phyloP scores from a whole-genome alignment of 2,329 filamentous ascomycete species.

The Colletotrichum melonis region DNA sequence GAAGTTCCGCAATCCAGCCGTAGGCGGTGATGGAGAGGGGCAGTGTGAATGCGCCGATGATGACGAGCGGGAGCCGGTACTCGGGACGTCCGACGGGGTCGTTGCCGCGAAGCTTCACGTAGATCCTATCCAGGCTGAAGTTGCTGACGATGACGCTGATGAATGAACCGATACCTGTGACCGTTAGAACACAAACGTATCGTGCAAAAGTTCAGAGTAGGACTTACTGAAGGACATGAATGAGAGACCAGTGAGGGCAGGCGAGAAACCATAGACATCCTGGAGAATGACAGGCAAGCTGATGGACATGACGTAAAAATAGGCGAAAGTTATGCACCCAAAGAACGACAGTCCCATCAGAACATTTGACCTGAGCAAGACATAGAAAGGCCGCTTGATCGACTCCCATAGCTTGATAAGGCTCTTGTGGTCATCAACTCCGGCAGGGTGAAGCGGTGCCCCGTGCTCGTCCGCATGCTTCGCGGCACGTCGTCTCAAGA shows the following conservation, averaged over 20 bases:
- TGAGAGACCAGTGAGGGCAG: constrained; percentile 61
- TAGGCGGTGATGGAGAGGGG: constrained; percentile 59
- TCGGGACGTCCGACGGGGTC: constrained; percentile 61
- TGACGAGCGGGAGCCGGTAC: constrained; percentile 63
- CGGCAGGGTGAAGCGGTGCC: constrained; percentile 16
- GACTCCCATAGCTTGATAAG: constrained; percentile 51
- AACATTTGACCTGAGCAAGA: constrained; percentile 62
- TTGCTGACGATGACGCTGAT: constrained; percentile 63
- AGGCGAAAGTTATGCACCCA: constrained; percentile 60
- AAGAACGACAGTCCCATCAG: constrained; percentile 61
- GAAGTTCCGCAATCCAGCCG: constrained; percentile 61
- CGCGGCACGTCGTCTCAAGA: constrained; percentile 58
- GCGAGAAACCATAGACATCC: constrained; percentile 59
- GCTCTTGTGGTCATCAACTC: constrained; percentile 38
- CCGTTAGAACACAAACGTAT: constrained; percentile 25
- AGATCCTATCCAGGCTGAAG: constrained; percentile 62
- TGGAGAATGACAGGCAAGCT: constrained; percentile 63
- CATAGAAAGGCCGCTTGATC: constrained; percentile 57
- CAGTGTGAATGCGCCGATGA: constrained; percentile 58
- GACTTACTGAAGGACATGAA: constrained; percentile 66
- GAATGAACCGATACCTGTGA: constrained; percentile 59
- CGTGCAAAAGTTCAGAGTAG: not conserved
- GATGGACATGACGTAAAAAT: constrained; percentile 65
- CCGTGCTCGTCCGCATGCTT: constrained; percentile 45
- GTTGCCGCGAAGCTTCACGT: constrained; percentile 56